phyloP scores from a whole-genome alignment of 352 stramenopile species.

The Phytophthora sojae region DNA sequence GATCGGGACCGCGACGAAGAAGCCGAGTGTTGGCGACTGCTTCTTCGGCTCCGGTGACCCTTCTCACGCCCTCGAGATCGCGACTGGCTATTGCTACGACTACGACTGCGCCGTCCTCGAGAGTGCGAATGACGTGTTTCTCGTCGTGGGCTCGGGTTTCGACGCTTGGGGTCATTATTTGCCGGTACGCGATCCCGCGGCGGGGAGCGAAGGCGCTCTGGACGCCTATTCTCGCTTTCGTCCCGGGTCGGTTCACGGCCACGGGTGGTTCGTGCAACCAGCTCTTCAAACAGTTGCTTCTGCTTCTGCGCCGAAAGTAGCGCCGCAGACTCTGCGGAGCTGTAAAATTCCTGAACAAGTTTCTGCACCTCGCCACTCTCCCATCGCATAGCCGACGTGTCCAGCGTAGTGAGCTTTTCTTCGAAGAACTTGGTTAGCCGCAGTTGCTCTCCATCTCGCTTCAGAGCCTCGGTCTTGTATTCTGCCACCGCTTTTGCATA shows the following conservation, averaged over 20 bases:
- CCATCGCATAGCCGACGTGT: constrained; percentile 23
- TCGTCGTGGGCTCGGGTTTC: constrained; percentile 17
- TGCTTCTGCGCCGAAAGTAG: constrained; percentile 36
- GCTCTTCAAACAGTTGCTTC: constrained; percentile 36
- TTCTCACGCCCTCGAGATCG: constrained; percentile 25
- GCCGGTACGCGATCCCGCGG: constrained; percentile 9
- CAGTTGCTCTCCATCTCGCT: constrained; percentile 41
- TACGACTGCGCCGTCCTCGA: constrained; percentile 27
- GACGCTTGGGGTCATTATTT: constrained; percentile 2
- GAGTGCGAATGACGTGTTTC: constrained; percentile 29
- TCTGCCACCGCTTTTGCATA: constrained; percentile 54
- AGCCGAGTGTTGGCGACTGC: constrained; percentile 32
- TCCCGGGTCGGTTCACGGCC: not conserved
- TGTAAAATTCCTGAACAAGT: constrained; percentile 44
- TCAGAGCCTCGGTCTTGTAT: constrained; percentile 43
- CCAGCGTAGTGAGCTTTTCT: constrained; percentile 30
- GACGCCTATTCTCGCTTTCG: constrained; percentile 8
- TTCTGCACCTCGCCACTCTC: constrained; percentile 31
- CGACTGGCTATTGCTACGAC: constrained; percentile 31
- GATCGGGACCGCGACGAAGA: constrained; percentile 56
- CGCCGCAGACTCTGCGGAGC: constrained; percentile 18
- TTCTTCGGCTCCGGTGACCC: constrained; percentile 22
- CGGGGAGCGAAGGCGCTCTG: constrained; percentile 16
- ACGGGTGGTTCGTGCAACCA: constrained; percentile 11
- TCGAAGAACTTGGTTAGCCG: constrained; percentile 43